Conservation (phyloP, 1,284 basidiomycete species). For the Meira miltonrushii region DNA sequence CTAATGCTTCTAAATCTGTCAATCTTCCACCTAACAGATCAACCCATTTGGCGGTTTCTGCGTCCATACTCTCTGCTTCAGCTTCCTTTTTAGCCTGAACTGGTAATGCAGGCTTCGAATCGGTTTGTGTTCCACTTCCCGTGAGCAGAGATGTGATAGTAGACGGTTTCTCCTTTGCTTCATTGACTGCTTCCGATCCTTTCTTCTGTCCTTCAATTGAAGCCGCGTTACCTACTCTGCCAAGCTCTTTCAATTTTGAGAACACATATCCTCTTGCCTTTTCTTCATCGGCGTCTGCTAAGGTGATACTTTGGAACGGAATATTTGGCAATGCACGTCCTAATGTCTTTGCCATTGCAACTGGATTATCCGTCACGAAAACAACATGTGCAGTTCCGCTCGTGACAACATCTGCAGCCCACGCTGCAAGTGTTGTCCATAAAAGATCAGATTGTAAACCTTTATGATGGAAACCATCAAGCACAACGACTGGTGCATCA, state of each 20-base stretch:
- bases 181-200: background rate
- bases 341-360: slow-evolving; percentile 70
- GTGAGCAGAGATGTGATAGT: background rate
- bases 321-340: slow-evolving; percentile 75
- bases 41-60: slow-evolving; percentile 34
- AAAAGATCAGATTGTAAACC: slow-evolving; percentile 63
- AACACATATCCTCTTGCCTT: slow-evolving; percentile 73
- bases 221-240: slow-evolving; percentile 29
- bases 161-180: background rate
- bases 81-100: background rate
- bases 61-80: slow-evolving; percentile 17
- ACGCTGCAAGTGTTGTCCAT: slow-evolving; percentile 71
- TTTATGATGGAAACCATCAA: slow-evolving; percentile 46
- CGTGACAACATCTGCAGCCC: slow-evolving; percentile 65
- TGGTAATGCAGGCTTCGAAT: background rate
- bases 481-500: slow-evolving; percentile 25
- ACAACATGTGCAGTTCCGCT: slow-evolving; percentile 79
- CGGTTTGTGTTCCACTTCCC: background rate
- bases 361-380: slow-evolving; percentile 81
- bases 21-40: slow-evolving; percentile 47
- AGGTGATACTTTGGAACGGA: slow-evolving; percentile 62
- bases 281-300: slow-evolving; percentile 69
- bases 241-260: slow-evolving; percentile 64
- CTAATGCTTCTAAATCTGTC: slow-evolving; percentile 41
- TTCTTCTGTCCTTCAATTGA: background rate